phyloP scores from a whole-genome alignment of 257 asterid species.

The Eucommia ulmoides region DNA sequence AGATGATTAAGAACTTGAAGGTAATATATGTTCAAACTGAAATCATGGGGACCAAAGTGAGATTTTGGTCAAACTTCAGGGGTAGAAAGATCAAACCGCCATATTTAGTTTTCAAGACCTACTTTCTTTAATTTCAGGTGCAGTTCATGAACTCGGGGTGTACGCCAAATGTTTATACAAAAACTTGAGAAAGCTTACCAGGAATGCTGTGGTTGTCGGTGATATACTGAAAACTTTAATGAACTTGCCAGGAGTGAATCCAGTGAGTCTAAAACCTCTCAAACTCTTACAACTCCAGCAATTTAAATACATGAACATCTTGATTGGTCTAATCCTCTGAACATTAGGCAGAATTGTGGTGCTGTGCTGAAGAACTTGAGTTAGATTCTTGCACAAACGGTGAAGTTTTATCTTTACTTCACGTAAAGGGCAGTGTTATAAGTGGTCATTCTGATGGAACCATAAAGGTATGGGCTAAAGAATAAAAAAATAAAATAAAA shows the following conservation, averaged over 20 bases:
- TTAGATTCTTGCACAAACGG: constrained; percentile 51
- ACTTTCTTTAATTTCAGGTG: constrained; percentile 22
- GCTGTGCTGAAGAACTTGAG: constrained; percentile 60
- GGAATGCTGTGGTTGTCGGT: constrained; percentile 36
- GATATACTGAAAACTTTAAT: constrained; percentile 60
- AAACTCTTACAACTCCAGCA: background rate
- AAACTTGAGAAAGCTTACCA: constrained; percentile 53
- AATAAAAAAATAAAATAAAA: too few species aligned
- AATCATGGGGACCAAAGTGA: too few species aligned
- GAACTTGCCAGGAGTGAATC: constrained; percentile 53
- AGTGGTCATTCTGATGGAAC: constrained; percentile 82
- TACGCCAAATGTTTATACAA: constrained; percentile 51
- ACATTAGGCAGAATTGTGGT: constrained; percentile 72
- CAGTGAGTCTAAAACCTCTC: constrained; percentile 33
- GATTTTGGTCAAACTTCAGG: too few species aligned
- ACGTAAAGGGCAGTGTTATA: constrained; percentile 36
- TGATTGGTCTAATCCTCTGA: constrained; percentile 1
- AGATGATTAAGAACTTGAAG: too few species aligned
- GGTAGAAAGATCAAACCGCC: too few species aligned
- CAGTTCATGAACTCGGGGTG: constrained; percentile 36
- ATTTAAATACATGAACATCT: background rate
- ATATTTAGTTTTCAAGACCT: constrained; percentile 9
- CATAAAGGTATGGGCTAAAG: constrained; percentile 35
- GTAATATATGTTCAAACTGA: too few species aligned
- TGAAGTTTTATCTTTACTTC: constrained; percentile 58